phyloP scores from a whole-genome alignment of 169 alveolate genomes.

The Amoebophrya sp. region DNA sequence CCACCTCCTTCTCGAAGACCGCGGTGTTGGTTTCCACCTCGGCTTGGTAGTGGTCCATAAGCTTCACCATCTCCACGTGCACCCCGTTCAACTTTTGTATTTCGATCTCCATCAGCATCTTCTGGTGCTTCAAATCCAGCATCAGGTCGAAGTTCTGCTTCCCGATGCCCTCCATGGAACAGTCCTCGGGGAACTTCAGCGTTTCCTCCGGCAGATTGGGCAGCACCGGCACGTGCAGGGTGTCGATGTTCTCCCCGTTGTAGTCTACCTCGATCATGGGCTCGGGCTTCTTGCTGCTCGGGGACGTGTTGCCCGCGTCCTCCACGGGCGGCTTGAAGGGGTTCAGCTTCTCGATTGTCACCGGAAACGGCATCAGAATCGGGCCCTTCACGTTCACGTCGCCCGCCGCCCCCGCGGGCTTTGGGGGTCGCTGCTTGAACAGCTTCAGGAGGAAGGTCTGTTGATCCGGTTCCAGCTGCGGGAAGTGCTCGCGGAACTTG shows the following conservation, averaged over 20 bases:
- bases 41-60: not conserved
- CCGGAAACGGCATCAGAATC: too few relatives aligned
- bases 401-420: not conserved
- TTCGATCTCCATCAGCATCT: not conserved
- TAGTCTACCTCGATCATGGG: not conserved
- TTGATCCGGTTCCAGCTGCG: not conserved
- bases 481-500: conserved; percentile 16
- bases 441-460: not conserved
- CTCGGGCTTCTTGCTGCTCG: too few relatives aligned
- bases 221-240: conserved; percentile 16
- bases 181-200: not conserved
- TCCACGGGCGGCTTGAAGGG: not conserved
- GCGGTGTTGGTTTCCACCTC: not conserved
- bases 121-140: conserved; percentile 2
- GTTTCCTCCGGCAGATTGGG: not conserved
- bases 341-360: not conserved
- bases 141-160: not conserved
- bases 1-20: not conserved
- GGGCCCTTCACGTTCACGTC: not conserved
- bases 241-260: not conserved
- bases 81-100: not conserved
- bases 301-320: not conserved
- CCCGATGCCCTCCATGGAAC: not conserved
- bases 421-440: not conserved
- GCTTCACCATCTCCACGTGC: conserved; percentile 21